Evolutionary conservation across 225 moss, liverwort and hornwort genomes (phyloP).

Genomic region (Sphagnum tenellum): DNA sequence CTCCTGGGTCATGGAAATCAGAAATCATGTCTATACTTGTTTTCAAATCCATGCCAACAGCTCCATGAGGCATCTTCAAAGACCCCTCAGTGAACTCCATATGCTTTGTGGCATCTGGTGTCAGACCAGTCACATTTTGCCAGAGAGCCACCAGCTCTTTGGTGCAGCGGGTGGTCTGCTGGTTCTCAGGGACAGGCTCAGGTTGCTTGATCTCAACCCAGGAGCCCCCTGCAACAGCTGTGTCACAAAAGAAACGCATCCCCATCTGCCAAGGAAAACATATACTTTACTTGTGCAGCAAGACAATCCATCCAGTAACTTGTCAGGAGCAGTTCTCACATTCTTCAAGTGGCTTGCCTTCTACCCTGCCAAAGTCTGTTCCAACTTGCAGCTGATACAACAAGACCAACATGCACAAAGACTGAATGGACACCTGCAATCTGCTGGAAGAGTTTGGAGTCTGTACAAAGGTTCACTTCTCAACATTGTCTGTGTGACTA

Average conservation of each 20-base stretch:
- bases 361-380: too few relatives aligned
- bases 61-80: constrained; percentile 2
- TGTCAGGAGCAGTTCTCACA: too few relatives aligned
- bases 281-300: not conserved
- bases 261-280: constrained; percentile 45
- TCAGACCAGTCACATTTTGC: constrained; percentile 34
- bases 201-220: constrained; percentile 49
- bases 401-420: too few relatives aligned
- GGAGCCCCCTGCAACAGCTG: constrained; percentile 52
- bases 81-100: constrained; percentile 41
- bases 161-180: constrained; percentile 45
- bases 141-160: constrained; percentile 37
- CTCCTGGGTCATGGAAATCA: constrained; percentile 20
- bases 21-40: constrained; percentile 27
- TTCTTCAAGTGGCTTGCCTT: too few relatives aligned
- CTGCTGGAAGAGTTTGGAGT: too few relatives aligned
- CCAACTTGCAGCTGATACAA: too few relatives aligned
- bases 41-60: constrained; percentile 2
- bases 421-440: too few relatives aligned
- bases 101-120: constrained; percentile 43
- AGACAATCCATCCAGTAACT: too few relatives aligned
- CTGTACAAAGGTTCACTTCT: too few relatives aligned
- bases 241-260: constrained; percentile 66
- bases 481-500: too few relatives aligned
- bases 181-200: constrained; percentile 19